phyloP scores from a whole-genome alignment of 768 basidiomycete genomes.

The Kwoniella heveanensis region DNA sequence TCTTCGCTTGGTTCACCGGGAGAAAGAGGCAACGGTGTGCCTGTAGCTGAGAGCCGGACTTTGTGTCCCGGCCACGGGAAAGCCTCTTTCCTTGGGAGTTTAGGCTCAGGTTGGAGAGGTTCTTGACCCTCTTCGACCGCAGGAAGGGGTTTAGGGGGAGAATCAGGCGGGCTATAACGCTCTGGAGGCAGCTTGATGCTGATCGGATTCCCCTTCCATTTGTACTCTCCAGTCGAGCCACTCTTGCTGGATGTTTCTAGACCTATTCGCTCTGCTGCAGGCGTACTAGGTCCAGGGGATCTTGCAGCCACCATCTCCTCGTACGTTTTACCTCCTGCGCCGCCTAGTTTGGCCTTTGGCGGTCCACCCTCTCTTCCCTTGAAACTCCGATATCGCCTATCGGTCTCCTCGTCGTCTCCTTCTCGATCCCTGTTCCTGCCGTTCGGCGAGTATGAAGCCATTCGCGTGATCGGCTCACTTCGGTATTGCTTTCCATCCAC shows the following conservation, averaged over 20 bases:
- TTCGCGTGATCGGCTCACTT: not conserved
- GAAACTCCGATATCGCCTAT: conserved; percentile 14
- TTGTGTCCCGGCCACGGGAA: conserved; percentile 9
- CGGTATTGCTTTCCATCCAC: not conserved
- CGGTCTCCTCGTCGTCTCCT: not conserved
- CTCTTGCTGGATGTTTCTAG: not conserved
- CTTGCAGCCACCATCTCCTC: conserved; percentile 29
- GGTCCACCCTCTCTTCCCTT: conserved; percentile 28
- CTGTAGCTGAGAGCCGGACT: not conserved
- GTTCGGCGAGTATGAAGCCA: conserved; percentile 9
- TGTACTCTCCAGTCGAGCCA: not conserved
- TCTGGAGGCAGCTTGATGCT: conserved; percentile 20
- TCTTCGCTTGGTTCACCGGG: conserved; percentile 3
- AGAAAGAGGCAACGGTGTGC: conserved; percentile 16
- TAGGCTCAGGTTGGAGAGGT: not conserved
- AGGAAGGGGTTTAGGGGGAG: conserved; percentile 6
- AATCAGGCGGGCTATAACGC: conserved; percentile 15
- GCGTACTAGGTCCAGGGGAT: conserved; percentile 1
- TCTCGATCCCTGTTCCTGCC: not conserved
- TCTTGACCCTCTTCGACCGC: not conserved
- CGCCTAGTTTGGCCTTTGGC: conserved; percentile 41
- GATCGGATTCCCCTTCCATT: conserved; percentile 20
- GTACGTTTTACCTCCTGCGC: conserved; percentile 39
- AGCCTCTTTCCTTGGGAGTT: conserved; percentile 17
- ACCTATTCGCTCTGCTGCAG: not conserved